Evolutionary conservation across 1,284 basidiomycete species (phyloP), one percentile per base, ranked within the genome.

Genomic region (Coriolopsis trogii): DNA sequence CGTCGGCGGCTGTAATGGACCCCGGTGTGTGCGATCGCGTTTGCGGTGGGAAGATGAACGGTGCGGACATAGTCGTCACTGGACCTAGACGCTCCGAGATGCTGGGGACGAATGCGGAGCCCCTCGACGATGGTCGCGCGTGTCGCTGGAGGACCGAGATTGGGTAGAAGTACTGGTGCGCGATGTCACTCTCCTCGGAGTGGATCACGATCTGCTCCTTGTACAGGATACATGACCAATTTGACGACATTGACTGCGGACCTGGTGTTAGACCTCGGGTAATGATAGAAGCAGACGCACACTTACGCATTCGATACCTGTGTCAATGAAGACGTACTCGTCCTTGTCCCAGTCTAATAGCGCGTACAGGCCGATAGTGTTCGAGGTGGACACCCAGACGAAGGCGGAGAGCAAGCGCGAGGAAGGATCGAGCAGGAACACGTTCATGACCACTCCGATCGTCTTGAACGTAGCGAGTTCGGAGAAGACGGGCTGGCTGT

Each of bases 141-240:
- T 77, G 72, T 41, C 67, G 64, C 31, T 70, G 69, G 1, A 85
- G 71, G 4, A 80, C 62, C 2, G 74, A 68, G 24, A 84, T 65
- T 0, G 83, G 81, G 58, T 83, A 85, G 61, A 83, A 82, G 61
- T 79, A 73, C 61, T 81, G 83, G 54, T 70, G 76, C 2, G 80
- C 82, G 9, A 73, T 69, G 30, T 78, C 76, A 39, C 73, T 74
- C 60, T 84, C 83, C 69, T 89, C 86, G 29, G 80, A 84, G 61
- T 89, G 87, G 26, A 89, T 85, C 28, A 87, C 84, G 49, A 89
- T 82, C 52, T 85, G 78, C 37, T 76, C 70, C 30, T 78, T 67
- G 59, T 76, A 69, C 13, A 88, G 68, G 39, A 88, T 87, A 61
- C 86, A 89, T 25, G 85, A 87, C 87, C 87, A 89, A 53, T 88